phyloP scores from a whole-genome alignment of 768 basidiomycete species.

The Glaciozyma martinii region DNA sequence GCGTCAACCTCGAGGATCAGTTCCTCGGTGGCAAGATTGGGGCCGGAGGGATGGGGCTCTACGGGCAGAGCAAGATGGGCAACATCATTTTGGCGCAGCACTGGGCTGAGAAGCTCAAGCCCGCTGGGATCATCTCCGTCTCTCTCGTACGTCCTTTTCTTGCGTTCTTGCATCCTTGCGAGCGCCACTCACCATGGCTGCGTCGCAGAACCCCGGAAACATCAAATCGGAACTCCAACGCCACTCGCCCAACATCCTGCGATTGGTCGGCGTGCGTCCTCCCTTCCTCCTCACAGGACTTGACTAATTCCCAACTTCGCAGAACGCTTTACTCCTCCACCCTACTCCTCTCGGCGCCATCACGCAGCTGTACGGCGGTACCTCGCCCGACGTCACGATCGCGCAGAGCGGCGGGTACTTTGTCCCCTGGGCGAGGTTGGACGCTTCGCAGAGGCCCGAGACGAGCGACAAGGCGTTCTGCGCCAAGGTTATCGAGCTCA shows the following conservation, averaged over 20 bases:
- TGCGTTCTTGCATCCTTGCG: no score
- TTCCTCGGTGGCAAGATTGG: not conserved
- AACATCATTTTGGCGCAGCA: conserved; percentile 29
- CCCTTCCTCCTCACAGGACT: not conserved
- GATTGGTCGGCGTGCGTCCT: not conserved
- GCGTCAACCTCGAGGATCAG: conserved; percentile 19
- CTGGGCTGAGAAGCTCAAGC: conserved; percentile 11
- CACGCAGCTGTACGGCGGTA: conserved; percentile 24
- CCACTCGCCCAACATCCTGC: not conserved
- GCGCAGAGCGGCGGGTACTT: not conserved
- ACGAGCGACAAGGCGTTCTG: not conserved
- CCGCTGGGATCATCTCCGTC: conserved; percentile 15
- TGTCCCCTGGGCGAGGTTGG: conserved; percentile 3
- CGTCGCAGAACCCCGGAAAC: conserved; percentile 15
- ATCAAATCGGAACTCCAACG: conserved; percentile 6
- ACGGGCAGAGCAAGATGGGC: conserved; percentile 29
- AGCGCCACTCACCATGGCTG: no score
- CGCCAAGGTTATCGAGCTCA: conserved; percentile 11
- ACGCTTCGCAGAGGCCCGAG: not conserved
- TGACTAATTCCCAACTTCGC: not conserved
- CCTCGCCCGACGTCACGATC: conserved; percentile 10
- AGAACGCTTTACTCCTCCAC: not conserved
- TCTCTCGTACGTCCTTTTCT: not conserved
- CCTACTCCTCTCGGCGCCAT: conserved; percentile 4
- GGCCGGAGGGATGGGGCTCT: conserved; percentile 3